Base-by-base conservation (phyloP, 1,284 basidiomycete species). In the Taiwanofungus camphoratus region DNA sequence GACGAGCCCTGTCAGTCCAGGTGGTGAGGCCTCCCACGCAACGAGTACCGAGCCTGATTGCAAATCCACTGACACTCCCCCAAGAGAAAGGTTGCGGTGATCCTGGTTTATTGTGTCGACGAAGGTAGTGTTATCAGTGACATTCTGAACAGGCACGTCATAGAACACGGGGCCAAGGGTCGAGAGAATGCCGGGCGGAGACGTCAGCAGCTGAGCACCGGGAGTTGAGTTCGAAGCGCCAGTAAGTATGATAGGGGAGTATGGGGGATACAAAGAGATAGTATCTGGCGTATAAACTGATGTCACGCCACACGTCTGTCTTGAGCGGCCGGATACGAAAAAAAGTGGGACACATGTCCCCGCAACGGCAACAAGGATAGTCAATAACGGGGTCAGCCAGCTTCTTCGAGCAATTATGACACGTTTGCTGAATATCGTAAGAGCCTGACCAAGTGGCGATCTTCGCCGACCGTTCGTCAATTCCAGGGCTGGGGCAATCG, bases 351-450 rank as follows among this genome's bases (percentile, higher is more conserved):
- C 70, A 32, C 77, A 76, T 0, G 80, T 67, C 4, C 79, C 87
- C 11, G 74, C 73, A 26, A 87, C 68, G 2, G 80, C 83, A 23
- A 87, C 66, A 9, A 79, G 50, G 11, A 87, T 64, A 0, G 77
- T 69, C 5, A 89, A 68, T 2, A 78, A 44, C 0, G 81, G 80
- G 0, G 79, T 70, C 8, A 90, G 60, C 82, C 83, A 90, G 50
- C 78, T 79, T 29, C 82, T 71, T 4, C 78, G 73, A 1, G 76
- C 64, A 40, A 90, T 73, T 20, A 87, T 64, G n/a, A 66, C 52
- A 0, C 87, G 78, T 59, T 91, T 90, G 50, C 78, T 65, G 62
- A 86, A 79, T 49, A 90, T 83, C 0, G 83, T 87, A 38, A 76
- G 58, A 0, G 82, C 78, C 52, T 87, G 82, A 2, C 63, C 60